Conservation (phyloP, 768 basidiomycete genomes). For the Amanita polypyramis region DNA sequence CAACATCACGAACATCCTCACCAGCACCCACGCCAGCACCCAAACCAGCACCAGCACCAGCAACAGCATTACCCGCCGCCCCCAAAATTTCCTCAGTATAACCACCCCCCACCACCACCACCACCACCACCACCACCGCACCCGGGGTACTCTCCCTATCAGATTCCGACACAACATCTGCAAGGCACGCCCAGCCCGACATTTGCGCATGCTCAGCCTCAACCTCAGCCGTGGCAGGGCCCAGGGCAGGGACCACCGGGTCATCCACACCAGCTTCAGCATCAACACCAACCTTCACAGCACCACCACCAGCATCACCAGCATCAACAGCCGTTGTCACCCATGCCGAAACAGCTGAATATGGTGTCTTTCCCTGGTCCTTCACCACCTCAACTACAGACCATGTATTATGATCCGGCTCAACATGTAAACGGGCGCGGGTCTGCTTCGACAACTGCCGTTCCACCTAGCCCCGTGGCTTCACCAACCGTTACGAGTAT, state of each 20-base stretch:
- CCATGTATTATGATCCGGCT: not conserved
- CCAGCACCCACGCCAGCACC: too few relatives aligned
- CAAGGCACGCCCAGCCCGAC: not conserved
- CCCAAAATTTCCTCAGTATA: too few relatives aligned
- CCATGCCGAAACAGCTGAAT: not conserved
- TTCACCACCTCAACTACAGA: not conserved
- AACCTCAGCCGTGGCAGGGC: not conserved
- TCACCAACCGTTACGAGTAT: too few relatives aligned
- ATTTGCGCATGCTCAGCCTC: not conserved
- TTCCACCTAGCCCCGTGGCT: too few relatives aligned
- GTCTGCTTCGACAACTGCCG: too few relatives aligned
- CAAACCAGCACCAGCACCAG: constrained; percentile 2
- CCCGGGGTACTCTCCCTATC: not conserved
- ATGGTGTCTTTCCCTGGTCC: not conserved
- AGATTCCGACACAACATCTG: not conserved
- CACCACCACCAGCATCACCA: too few relatives aligned
- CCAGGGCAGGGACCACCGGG: not conserved
- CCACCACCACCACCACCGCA: not conserved
- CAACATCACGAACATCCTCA: too few relatives aligned
- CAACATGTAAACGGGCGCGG: not conserved
- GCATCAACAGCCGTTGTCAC: too few relatives aligned
- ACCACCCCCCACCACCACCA: constrained; percentile 6
- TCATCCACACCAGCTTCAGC: not conserved
- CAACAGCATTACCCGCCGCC: constrained; percentile 1
- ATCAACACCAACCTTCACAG: too few relatives aligned